These are phyloP conservation scores for Tricholoma bakamatsutake DNA, from an alignment of 768 basidiomycete genomes.

Conservation along the genomic window DNA sequence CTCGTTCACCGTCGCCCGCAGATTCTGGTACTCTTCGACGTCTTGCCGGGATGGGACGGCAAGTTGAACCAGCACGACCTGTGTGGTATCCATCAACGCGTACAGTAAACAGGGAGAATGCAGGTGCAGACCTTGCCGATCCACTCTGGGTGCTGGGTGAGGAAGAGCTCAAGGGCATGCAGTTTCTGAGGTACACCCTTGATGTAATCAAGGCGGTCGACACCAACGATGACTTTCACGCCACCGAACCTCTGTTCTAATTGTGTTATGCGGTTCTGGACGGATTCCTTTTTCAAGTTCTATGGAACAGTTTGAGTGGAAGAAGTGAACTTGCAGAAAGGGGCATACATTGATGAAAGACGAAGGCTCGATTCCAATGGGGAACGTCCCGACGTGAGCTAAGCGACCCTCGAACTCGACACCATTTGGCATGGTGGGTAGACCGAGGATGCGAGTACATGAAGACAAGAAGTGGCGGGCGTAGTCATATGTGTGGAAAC, in stretches of 20 bases:
- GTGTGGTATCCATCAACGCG: conserved; percentile 2
- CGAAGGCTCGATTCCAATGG: conserved; percentile 94
- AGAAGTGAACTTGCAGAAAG: neutral
- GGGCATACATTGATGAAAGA: conserved; percentile 74
- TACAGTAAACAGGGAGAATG: neutral
- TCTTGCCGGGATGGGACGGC: conserved; percentile 97
- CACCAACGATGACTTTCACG: conserved; percentile 96
- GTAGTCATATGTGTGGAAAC: conserved; percentile 99
- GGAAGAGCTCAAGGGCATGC: conserved; percentile 93
- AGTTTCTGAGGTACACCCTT: conserved; percentile 99
- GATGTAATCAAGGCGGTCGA: conserved; percentile 98
- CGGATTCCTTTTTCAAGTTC: conserved; percentile 75
- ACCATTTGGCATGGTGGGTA: conserved; percentile 97
- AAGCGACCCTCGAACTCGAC: conserved; percentile 94
- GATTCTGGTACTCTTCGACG: conserved; percentile 98
- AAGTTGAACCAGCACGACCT: conserved; percentile 95
- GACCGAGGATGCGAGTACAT: conserved; percentile 91
- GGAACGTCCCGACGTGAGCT: conserved; percentile 97
- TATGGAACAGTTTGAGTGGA: conserved; percentile 23
- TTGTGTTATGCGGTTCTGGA: conserved; percentile 73
- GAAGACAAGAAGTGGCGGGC: conserved; percentile 99
- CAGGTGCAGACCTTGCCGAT: conserved; percentile 73
- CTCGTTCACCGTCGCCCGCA: conserved; percentile 94
- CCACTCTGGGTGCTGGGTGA: conserved; percentile 98
- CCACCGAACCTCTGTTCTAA: conserved; percentile 89